Percentiles rank a stretch among this genome's conserved stretches.
Evolutionary conservation across 495 filamentous ascomycete genomes (phyloP).

Genomic region (Talaromyces proteolyticus): DNA sequence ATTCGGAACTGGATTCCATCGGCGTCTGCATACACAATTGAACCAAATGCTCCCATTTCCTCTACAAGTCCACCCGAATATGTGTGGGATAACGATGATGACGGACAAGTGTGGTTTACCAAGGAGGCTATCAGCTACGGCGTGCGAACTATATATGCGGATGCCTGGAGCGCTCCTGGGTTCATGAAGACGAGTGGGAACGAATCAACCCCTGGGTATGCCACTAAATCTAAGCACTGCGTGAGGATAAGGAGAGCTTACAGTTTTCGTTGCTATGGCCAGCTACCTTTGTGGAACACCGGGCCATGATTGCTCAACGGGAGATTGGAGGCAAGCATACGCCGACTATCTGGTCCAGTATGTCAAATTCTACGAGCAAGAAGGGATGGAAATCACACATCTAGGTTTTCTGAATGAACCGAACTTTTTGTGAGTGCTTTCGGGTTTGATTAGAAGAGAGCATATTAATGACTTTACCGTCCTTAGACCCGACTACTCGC

Average conservation of each 20-base stretch:
- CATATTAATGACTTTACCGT: conserved; percentile 1
- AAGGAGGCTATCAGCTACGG: conserved; percentile 38
- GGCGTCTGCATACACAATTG: conserved; percentile 27
- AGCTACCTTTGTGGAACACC: conserved; percentile 46
- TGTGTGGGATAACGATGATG: conserved; percentile 39
- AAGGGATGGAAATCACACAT: conserved; percentile 42
- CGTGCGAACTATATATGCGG: conserved; percentile 42
- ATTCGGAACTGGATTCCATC: conserved; percentile 50
- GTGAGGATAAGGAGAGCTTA: neutral
- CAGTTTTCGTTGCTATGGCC: conserved; percentile 14
- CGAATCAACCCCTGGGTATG: conserved; percentile 9
- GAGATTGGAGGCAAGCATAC: conserved; percentile 51
- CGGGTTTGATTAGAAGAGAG: neutral
- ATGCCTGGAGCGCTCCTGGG: conserved; percentile 51
- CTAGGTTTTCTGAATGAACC: conserved; percentile 56
- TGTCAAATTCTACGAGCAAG: conserved; percentile 39
- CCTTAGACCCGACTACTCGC: conserved; percentile 25
- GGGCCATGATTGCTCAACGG: conserved; percentile 33
- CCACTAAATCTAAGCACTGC: neutral
- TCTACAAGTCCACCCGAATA: conserved; percentile 32
- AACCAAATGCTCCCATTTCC: conserved; percentile 30
- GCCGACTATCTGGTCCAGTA: conserved; percentile 50
- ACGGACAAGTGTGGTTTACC: conserved; percentile 43
- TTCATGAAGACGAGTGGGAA: conserved; percentile 52
- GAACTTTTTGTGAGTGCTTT: conserved; percentile 22